Base-by-base conservation (phyloP, 805 yeast genomes). In the Metschnikowia koreensis region DNA sequence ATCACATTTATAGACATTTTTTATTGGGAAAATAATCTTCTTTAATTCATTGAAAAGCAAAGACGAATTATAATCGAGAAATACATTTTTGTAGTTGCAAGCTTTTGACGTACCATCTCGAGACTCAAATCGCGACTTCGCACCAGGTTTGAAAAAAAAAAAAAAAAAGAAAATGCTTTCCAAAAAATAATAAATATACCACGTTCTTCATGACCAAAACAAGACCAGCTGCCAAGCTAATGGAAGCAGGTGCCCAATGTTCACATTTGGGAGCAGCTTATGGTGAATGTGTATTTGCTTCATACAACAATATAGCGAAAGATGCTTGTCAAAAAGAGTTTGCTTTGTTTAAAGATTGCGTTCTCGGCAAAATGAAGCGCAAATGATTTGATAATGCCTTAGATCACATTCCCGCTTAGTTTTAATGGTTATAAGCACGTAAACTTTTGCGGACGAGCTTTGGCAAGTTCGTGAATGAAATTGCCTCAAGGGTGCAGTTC, bases 241-340 rank as follows among this genome's bases (percentile, higher is more conserved):
- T 78, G 56, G 62, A 60, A 29, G 69, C 78, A 8, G 58, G 74
- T 12, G 71, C 69, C 29, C 65, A 67, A 53, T 78, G 82, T 57
- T 65, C 79, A 1, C 56, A 59, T 11, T 71, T 74, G 55, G 81
- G 81, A 1, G 51, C 66, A 45, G 74, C 71, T 0, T 83, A 83
- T 58, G 87, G 86, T 7, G 73, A 79, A 56, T 83, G 88, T 58
- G 70, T 83, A 22, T 64, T 82, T 41, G 65, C 66, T 41, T 70
- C 75, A 46, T 82, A 82, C 63, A 73, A 77, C 52, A 77, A 76
- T 43, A 74, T 83, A 38, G 61, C 75, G 12, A 76, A 79, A 51
- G 81, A 80, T 54, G 73, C 77, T n/a, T 83, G 87, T 60, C 70
- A 67, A 42, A 60, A 68, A 31, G 85, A 83, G 62, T 83, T 83